Evolutionary conservation across 2,329 filamentous ascomycete species (phyloP).

Genomic region (Penicillium sp.): DNA sequence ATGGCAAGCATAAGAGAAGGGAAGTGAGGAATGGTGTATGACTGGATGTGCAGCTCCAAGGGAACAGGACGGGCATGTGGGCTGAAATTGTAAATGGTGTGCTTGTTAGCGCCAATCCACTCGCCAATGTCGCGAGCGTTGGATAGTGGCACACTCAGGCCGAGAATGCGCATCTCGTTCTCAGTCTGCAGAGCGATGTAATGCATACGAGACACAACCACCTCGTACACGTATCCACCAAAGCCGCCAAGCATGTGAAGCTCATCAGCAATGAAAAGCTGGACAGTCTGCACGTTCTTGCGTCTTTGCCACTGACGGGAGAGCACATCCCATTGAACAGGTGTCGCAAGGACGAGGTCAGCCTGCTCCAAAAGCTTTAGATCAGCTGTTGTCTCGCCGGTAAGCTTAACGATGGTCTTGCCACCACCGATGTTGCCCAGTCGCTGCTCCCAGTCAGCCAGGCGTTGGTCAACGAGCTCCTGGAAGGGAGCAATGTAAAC

Average conservation of each 20-base stretch:
- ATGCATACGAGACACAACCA: constrained; percentile 96
- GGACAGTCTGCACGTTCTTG: constrained; percentile 89
- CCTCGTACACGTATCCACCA: constrained; percentile 88
- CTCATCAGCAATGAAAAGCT: constrained; percentile 92
- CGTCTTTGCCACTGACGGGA: constrained; percentile 95
- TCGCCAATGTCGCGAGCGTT: constrained; percentile 94
- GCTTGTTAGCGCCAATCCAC: constrained; percentile 97
- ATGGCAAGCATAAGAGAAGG: constrained; percentile 98
- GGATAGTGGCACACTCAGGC: constrained; percentile 85
- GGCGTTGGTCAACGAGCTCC: constrained; percentile 80
- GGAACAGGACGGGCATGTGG: constrained; percentile 86
- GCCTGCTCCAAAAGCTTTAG: constrained; percentile 83
- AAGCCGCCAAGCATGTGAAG: constrained; percentile 88
- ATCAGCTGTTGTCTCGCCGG: constrained; percentile 88
- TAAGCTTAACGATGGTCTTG: constrained; percentile 89
- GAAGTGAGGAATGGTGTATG: constrained; percentile 93
- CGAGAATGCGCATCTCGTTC: constrained; percentile 81
- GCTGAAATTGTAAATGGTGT: constrained; percentile 98
- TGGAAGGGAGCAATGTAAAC: constrained; percentile 96
- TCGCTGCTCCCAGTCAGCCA: constrained; percentile 82
- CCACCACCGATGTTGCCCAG: constrained; percentile 73
- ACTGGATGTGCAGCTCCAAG: constrained; percentile 91
- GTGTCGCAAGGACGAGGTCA: constrained; percentile 89
- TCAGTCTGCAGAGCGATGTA: constrained; percentile 90
- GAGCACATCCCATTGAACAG: constrained; percentile 91